Conservation (phyloP, 805 yeast genomes). For the Schizosaccharomyces osmophilus region DNA sequence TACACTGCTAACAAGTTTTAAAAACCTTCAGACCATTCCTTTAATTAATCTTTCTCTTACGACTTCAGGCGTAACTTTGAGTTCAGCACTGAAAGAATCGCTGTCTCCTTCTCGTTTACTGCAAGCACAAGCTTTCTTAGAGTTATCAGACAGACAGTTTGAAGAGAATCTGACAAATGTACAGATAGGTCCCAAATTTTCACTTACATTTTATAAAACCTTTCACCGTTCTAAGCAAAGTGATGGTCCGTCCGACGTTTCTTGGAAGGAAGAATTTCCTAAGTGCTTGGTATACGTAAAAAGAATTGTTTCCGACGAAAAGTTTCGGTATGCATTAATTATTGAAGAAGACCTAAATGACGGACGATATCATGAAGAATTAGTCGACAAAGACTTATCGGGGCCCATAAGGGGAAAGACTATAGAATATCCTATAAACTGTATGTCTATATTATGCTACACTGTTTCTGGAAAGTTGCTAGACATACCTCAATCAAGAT, state of each 20-base stretch:
- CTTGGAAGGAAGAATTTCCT: conserved; percentile 55
- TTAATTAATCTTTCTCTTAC: conserved; percentile 37
- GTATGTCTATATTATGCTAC: conserved; percentile 27
- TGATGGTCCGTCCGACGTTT: conserved; percentile 28
- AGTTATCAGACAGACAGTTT: conserved; percentile 15
- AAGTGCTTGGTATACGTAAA: conserved; percentile 24
- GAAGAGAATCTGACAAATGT: conserved; percentile 3
- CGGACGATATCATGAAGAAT: conserved; percentile 43
- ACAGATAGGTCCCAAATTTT: conserved; percentile 37
- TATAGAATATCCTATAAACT: background rate
- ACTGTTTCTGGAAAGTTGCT: conserved; percentile 45
- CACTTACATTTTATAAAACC: conserved; percentile 32
- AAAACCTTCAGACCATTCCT: conserved; percentile 25
- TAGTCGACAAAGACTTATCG: conserved; percentile 5
- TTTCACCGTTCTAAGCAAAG: conserved; percentile 16
- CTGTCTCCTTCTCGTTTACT: conserved; percentile 42
- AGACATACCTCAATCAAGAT: conserved; percentile 32
- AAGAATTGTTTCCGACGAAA: conserved; percentile 10
- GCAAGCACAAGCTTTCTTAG: conserved; percentile 31
- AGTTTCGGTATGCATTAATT: conserved; percentile 21
- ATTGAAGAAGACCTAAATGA: conserved; percentile 41
- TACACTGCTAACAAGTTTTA: background rate
- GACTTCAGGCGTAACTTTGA: conserved; percentile 41
- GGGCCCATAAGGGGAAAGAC: background rate
- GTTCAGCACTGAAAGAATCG: conserved; percentile 23